These are phyloP conservation scores for Hymenotorrendiella dingleyae DNA, from an alignment of 2,329 filamentous ascomycete genomes.

Conservation along the genomic window DNA sequence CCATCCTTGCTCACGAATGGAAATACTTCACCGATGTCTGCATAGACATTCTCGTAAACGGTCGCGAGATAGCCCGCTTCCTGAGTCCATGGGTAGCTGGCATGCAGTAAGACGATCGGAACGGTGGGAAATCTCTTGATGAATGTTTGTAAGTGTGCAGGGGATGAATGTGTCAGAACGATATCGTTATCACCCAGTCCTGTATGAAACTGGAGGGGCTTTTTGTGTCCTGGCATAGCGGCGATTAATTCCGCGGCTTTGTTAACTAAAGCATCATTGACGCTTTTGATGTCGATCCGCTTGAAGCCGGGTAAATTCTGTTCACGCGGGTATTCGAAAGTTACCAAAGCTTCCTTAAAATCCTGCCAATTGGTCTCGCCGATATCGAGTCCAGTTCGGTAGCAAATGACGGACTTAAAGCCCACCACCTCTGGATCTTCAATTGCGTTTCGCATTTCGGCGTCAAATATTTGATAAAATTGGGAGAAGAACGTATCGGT, in stretches of 20 bases:
- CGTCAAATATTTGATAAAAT: conserved; percentile 15
- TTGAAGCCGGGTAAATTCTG: no score
- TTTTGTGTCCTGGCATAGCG: conserved; percentile 43
- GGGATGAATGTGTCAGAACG: conserved; percentile 61
- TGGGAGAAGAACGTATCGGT: conserved; percentile 33
- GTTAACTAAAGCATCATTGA: conserved; percentile 68
- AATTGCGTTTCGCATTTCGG: conserved; percentile 51
- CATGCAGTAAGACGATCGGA: conserved; percentile 72
- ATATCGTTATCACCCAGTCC: conserved; percentile 79
- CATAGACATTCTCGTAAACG: conserved; percentile 73
- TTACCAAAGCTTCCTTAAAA: conserved; percentile 12
- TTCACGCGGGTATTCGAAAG: no score
- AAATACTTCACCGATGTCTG: conserved; percentile 79
- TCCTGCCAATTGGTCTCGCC: conserved; percentile 32
- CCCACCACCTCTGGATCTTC: conserved; percentile 63
- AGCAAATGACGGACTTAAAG: conserved; percentile 82
- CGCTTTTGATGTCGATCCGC: conserved; percentile 53
- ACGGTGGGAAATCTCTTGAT: conserved; percentile 64
- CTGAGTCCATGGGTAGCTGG: conserved; percentile 73
- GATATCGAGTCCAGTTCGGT: conserved; percentile 67
- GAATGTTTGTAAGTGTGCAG: conserved; percentile 67
- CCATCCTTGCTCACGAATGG: conserved; percentile 71
- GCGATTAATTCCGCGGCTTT: conserved; percentile 54
- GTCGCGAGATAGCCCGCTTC: conserved; percentile 74
- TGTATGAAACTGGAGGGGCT: conserved; percentile 79